Evolutionary conservation across 2,329 filamentous ascomycete species (phyloP).

Genomic region (Clonostachys byssicola): DNA sequence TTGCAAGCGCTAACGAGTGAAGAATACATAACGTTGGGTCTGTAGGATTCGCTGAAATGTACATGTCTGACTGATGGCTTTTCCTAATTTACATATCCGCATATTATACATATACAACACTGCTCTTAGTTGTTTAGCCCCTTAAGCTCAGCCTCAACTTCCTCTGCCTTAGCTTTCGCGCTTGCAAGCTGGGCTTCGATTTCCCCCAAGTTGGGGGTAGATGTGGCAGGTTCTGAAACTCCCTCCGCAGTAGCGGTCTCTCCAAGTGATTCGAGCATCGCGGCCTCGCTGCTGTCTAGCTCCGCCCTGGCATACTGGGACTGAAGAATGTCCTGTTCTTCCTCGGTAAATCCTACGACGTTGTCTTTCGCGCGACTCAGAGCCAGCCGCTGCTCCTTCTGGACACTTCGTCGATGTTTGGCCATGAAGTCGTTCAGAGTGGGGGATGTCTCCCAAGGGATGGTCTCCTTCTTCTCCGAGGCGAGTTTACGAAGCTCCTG

Average conservation of each 20-base stretch:
- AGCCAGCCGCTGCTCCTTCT: slow-evolving; percentile 24
- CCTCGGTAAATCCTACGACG: slow-evolving; percentile 27
- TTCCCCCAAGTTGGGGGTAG: background rate
- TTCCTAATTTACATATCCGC: too few relatives aligned
- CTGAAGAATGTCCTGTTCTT: slow-evolving; percentile 26
- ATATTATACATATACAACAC: too few relatives aligned
- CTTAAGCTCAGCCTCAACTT: too few relatives aligned
- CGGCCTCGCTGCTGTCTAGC: slow-evolving; percentile 24
- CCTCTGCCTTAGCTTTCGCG: too few relatives aligned
- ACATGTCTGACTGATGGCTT: too few relatives aligned
- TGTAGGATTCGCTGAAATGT: too few relatives aligned
- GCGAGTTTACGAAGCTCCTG: slow-evolving; percentile 61
- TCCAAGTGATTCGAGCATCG: slow-evolving; percentile 25
- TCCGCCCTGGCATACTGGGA: slow-evolving; percentile 15
- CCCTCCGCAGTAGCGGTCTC: slow-evolving; percentile 6
- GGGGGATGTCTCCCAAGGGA: slow-evolving; percentile 55
- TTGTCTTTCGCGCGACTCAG: slow-evolving; percentile 28
- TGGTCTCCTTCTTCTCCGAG: slow-evolving; percentile 50
- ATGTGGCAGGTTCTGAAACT: background rate
- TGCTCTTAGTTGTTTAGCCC: too few relatives aligned
- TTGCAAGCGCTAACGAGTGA: too few relatives aligned
- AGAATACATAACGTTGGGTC: too few relatives aligned
- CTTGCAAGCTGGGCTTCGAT: background rate
- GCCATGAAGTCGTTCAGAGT: slow-evolving; percentile 35
- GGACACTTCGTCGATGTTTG: slow-evolving; percentile 19